Evolutionary conservation across 2,329 filamentous ascomycete genomes (phyloP), one percentile per base, ranked within the genome.

Genomic region (Orbilia brochopaga): DNA sequence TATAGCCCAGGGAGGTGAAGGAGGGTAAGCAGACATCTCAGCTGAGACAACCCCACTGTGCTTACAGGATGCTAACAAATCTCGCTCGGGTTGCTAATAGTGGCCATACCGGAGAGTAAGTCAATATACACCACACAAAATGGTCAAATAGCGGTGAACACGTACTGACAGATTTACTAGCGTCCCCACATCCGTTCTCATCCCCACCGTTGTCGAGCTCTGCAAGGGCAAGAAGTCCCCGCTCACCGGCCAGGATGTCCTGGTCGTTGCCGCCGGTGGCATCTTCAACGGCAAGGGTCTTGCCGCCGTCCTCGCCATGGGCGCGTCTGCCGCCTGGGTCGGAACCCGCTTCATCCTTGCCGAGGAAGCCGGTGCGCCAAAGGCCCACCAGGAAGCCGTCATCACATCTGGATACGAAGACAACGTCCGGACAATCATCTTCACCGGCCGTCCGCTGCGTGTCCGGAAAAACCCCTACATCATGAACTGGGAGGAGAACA

Each of bases 351-450:
- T 99, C 83, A 89, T 99, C 76, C 86, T 99, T 73, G 88, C 88
- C 63, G 90, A 97, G 76, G 94, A 99, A 84, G 94, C 94, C 64
- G 93, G 94, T 78, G 94, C 94, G 10, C 91, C 94, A 76, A 88
- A 91, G 81, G 86, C 90, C 52, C 93, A 99, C 85, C 94, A 97
- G 83, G 93, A 99, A 79, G 91, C 93, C 73, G 94, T 99, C 76
- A 87, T 87, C 78, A 97, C 93, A 48, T 87, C 94, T 58, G 87
- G 90, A 76, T 96, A 94, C 80, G 92, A 97, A 81, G 94, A 99
- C 82, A 99, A 96, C 78, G 83, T 97, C 79, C 90, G 91, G 79
- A 99, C 94, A 55, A 91, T 97, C 80, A 99, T 99, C 83, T 99
- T 97, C 86, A 99, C 94, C 79, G 94, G 94, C 63, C 90, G 94